These are phyloP conservation scores for Phytophthora foliorum DNA, from an alignment of 352 stramenopile genomes.

Conservation along the genomic window DNA sequence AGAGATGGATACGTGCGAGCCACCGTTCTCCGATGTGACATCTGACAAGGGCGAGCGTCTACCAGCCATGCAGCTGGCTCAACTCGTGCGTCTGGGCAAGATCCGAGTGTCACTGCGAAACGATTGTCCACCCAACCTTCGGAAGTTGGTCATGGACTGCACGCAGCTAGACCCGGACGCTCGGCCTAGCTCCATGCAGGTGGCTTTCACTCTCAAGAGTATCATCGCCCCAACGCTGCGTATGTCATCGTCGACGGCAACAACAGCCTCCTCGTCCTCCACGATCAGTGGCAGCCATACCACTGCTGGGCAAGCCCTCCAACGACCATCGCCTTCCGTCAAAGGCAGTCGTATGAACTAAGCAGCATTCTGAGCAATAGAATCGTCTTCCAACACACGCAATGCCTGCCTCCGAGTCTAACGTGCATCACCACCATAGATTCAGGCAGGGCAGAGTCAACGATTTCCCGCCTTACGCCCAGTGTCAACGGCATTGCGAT, in stretches of 20 bases:
- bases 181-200: constrained; percentile 75
- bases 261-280: constrained; percentile 30
- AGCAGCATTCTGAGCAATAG: constrained; percentile 1
- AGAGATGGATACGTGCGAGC: constrained; percentile 78
- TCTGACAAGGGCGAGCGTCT: constrained; percentile 58
- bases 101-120: constrained; percentile 59
- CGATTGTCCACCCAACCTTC: constrained; percentile 68
- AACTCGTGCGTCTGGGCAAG: constrained; percentile 66
- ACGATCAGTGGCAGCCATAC: constrained; percentile 15
- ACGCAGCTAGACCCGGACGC: constrained; percentile 73
- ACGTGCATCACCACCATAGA: no score
- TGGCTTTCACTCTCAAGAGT: constrained; percentile 79
- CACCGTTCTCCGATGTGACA: constrained; percentile 64
- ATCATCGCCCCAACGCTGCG: constrained; percentile 69
- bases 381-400: background rate
- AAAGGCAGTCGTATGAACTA: constrained; percentile 25
- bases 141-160: constrained; percentile 62
- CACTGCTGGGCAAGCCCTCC: constrained; percentile 20
- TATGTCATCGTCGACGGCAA: constrained; percentile 34
- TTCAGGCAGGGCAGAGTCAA: no score
- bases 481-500: no score
- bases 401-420: no score
- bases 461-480: no score
- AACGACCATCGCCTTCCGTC: constrained; percentile 11
- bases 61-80: constrained; percentile 77